Conservation (phyloP, 495 filamentous ascomycete genomes). For the Neurospora africana region DNA sequence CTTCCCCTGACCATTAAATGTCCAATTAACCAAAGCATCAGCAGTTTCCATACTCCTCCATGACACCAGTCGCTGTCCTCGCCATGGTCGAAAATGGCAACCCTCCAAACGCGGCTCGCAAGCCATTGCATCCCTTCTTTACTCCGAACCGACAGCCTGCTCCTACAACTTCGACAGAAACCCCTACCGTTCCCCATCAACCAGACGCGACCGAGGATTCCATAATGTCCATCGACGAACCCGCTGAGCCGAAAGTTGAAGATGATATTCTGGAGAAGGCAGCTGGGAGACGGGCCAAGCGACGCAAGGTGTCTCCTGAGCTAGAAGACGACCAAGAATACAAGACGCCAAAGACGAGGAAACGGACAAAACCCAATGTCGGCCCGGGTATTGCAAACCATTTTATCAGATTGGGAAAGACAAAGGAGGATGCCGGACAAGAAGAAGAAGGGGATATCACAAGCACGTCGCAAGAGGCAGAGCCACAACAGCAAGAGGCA, state of each 20-base stretch:
- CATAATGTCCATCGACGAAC: not conserved
- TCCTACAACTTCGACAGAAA: not conserved
- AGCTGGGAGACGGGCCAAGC: conserved; percentile 37
- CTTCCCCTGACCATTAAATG: not conserved
- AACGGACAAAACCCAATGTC: conserved; percentile 6
- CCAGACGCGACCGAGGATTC: not conserved
- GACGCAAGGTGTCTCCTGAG: conserved; percentile 34
- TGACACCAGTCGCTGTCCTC: conserved; percentile 18
- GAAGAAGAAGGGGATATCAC: not conserved
- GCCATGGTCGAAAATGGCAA: conserved; percentile 16
- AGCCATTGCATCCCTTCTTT: conserved; percentile 25
- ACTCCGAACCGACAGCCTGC: conserved; percentile 7
- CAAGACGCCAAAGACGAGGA: conserved; percentile 8
- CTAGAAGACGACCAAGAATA: conserved; percentile 2
- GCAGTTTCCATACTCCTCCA: not conserved
- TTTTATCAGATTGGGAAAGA: conserved; percentile 5
- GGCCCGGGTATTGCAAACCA: conserved; percentile 12
- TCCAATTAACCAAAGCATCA: not conserved
- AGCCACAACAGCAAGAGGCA: not conserved
- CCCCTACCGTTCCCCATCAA: not conserved
- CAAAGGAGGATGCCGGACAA: not conserved
- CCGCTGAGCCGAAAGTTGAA: not conserved
- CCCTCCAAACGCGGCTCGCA: conserved; percentile 5
- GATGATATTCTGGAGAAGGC: conserved; percentile 11
- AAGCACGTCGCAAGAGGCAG: not conserved